A percentile compares a stretch with the other conserved stretches of the same genome.
phyloP scores from a whole-genome alignment of 495 filamentous ascomycete species.

The Chaetomium tenue region DNA sequence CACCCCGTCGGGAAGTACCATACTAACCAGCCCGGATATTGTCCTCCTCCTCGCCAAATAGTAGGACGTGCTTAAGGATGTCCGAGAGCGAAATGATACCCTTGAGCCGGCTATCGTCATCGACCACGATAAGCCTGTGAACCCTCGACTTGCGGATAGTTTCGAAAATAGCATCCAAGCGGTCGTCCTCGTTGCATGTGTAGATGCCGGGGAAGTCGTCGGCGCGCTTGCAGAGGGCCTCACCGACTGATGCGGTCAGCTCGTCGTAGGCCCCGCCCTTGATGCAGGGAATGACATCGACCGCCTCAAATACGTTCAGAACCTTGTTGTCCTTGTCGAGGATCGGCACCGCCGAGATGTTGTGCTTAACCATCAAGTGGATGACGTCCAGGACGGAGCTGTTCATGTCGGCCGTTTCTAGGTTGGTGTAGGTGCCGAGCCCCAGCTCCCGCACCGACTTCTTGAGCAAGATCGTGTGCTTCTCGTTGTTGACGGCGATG shows the following conservation, averaged over 20 bases:
- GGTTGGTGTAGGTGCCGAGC: constrained; percentile 77
- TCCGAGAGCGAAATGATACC: constrained; percentile 93
- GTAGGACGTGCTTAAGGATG: constrained; percentile 90
- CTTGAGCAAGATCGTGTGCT: constrained; percentile 81
- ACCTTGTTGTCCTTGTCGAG: constrained; percentile 77
- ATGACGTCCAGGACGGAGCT: constrained; percentile 95
- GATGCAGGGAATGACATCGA: constrained; percentile 95
- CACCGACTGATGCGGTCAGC: constrained; percentile 79
- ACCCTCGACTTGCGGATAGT: constrained; percentile 93
- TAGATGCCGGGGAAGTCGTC: constrained; percentile 96
- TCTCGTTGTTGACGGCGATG: constrained; percentile 90
- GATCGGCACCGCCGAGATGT: constrained; percentile 94
- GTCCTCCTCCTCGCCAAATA: constrained; percentile 75
- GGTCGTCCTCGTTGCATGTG: constrained; percentile 88
- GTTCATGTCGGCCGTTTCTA: constrained; percentile 84
- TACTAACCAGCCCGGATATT: constrained; percentile 33
- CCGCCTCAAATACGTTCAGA: constrained; percentile 95
- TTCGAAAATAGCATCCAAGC: constrained; percentile 92
- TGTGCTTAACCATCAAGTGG: constrained; percentile 85
- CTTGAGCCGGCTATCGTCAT: constrained; percentile 78
- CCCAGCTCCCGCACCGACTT: constrained; percentile 84
- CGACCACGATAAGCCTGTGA: constrained; percentile 87
- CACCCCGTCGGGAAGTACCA: not conserved
- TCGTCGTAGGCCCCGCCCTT: constrained; percentile 93
- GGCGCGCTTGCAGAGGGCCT: constrained; percentile 81